Evolutionary conservation across 192 early-diverging fungal genomes (phyloP).

Genomic region (Coemansia sp.): DNA sequence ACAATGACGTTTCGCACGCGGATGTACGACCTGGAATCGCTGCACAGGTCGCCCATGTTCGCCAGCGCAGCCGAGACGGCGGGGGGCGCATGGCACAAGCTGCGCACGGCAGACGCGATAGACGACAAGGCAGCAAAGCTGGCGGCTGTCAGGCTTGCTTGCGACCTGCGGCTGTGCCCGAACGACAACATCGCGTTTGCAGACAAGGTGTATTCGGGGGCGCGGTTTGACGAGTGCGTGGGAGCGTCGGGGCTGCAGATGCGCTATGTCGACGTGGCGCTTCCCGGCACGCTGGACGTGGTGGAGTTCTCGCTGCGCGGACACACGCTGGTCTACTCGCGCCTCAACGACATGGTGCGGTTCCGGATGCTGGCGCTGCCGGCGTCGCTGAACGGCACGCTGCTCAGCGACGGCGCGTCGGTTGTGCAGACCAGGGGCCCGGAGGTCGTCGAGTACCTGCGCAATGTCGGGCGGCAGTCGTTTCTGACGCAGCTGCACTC

Average conservation of each 20-base stretch:
- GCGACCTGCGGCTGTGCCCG: slow-evolving; percentile 24
- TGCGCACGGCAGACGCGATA: neutral
- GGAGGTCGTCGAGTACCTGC: slow-evolving; percentile 34
- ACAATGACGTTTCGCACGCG: slow-evolving; percentile 30
- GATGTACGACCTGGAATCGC: slow-evolving; percentile 45
- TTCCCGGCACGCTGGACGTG: slow-evolving; percentile 44
- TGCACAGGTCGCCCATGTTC: slow-evolving; percentile 18
- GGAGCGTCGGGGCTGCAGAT: slow-evolving; percentile 29
- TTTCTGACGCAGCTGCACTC: slow-evolving; percentile 44
- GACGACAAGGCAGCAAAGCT: slow-evolving; percentile 16
- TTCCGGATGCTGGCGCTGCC: slow-evolving; percentile 46
- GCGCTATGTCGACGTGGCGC: slow-evolving; percentile 17
- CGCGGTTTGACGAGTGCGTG: slow-evolving; percentile 31
- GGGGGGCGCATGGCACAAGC: slow-evolving; percentile 27
- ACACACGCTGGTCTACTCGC: slow-evolving; percentile 44
- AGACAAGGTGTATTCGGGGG: slow-evolving; percentile 32
- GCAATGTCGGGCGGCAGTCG: slow-evolving; percentile 44
- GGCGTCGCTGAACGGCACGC: slow-evolving; percentile 16
- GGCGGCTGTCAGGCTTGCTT: slow-evolving; percentile 13
- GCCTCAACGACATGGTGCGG: slow-evolving; percentile 47
- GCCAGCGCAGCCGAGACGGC: slow-evolving; percentile 9
- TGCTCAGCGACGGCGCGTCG: slow-evolving; percentile 9
- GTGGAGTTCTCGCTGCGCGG: slow-evolving; percentile 52
- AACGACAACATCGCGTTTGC: slow-evolving; percentile 29
- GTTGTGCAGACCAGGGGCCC: slow-evolving; percentile 36